Evolutionary conservation across 2,329 filamentous ascomycete genomes (phyloP).

Genomic region (Tolypocladium cylindrosporum): DNA sequence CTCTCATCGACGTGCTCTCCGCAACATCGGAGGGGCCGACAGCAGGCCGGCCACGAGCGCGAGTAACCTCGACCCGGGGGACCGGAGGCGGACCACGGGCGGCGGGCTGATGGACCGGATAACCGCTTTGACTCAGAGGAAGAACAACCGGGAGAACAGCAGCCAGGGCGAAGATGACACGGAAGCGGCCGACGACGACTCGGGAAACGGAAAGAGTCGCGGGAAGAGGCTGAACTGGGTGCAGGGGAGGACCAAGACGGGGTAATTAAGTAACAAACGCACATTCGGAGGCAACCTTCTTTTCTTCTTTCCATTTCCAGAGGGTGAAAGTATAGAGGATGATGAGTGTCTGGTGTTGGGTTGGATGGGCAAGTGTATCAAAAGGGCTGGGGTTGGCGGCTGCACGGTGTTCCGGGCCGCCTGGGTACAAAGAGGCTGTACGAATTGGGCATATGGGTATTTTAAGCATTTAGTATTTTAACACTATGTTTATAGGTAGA

Average conservation of each 20-base stretch:
- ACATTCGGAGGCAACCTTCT: neutral
- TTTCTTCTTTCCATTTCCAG: neutral
- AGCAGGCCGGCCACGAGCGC: slow-evolving; percentile 22
- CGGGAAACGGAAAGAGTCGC: slow-evolving; percentile 3
- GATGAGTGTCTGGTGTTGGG: neutral
- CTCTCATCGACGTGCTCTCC: slow-evolving; percentile 7
- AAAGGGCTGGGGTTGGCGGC: neutral
- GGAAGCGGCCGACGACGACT: slow-evolving; percentile 12
- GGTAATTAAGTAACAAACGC: neutral
- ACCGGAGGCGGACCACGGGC: slow-evolving; percentile 17
- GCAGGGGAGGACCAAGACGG: slow-evolving; percentile 9
- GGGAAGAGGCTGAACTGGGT: slow-evolving; percentile 5
- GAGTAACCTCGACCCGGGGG: slow-evolving; percentile 13
- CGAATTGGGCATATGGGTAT: no score
- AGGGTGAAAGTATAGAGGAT: neutral
- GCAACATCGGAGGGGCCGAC: slow-evolving; percentile 8
- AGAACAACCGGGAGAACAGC: slow-evolving; percentile 14
- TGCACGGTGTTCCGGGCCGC: neutral
- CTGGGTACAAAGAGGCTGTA: no score
- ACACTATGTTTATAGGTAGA: no score
- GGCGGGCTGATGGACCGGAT: slow-evolving; percentile 25
- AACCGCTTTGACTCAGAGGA: slow-evolving; percentile 21
- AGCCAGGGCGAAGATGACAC: slow-evolving; percentile 11
- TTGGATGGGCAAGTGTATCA: neutral
- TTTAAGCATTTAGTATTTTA: no score